Evolutionary conservation across 257 asterid species (phyloP), one percentile per base, ranked within the genome.

Genomic region (Rauvolfia tetraphylla): DNA sequence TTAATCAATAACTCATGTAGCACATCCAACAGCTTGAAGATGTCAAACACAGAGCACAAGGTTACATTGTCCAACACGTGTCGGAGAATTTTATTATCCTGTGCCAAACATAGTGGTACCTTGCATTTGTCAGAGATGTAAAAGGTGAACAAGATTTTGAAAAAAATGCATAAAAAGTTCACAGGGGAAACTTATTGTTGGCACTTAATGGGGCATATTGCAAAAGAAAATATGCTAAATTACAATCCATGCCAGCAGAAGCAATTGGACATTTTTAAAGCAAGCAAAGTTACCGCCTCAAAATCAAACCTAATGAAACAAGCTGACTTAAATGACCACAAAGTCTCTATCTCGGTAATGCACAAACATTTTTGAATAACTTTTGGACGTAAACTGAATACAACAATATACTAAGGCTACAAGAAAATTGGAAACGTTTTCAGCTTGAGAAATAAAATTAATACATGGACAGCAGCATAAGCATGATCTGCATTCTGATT

Each of bases 21-120:
- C 88, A 83, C 80, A 77, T 91, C 93, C 80, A 93, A 85, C 73
- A 93, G 87, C 67, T 88, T 77, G 75, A 89, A 92, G 79, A 93
- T 90, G 86, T 93, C 93, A 69, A 86, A 93, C 54, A 90, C 83
- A 75, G 96, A 82, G 80, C 81, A 82, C 61, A 90, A 88, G 41
- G 81, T 76, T 78, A 92, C 89, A 80, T 84, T 89, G 75, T 85
- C 84, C 98, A 93, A 83, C 71, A 80, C 85, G 59, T 57, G 88
- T 79, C 78, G 79, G 71, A 89, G 83, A 68, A 82, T 62, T 72
- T 27, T 79, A 78, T 83, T 78, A 71, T 63, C 85, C 96, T 92
- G 83, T 67, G 48, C 49, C n/a, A 15, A 81, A 56, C 74, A 69
- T 29, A 68, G 62, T 74, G 70, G 68, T 51, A 73, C 15, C 20